Evolutionary conservation across 1,139 yeast genomes (phyloP).

Genomic region (Suhomyces chickasaworum): DNA sequence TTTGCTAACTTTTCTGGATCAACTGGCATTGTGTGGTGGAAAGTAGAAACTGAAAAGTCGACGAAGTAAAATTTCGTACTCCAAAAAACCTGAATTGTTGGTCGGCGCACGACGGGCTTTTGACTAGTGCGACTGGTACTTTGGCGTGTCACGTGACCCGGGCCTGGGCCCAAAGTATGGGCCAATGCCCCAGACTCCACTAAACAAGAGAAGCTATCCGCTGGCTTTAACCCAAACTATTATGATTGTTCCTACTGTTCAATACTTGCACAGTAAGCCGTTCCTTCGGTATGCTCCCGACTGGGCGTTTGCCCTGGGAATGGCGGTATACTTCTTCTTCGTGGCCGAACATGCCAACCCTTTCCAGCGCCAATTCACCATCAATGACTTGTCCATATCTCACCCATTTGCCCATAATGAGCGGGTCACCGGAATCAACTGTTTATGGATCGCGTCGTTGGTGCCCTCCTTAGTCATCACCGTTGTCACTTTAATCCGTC

Average conservation of each 20-base stretch:
- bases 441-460: constrained; percentile 34
- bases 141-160: constrained; percentile 3
- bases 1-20: constrained; percentile 88
- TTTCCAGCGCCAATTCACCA: constrained; percentile 26
- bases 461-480: constrained; percentile 44
- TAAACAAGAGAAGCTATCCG: neutral
- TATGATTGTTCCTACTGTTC: constrained; percentile 2
- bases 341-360: constrained; percentile 40
- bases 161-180: neutral
- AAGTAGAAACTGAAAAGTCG: constrained; percentile 21
- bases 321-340: constrained; percentile 35
- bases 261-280: constrained; percentile 17
- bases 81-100: no score
- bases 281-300: constrained; percentile 30
- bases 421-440: constrained; percentile 49
- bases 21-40: constrained; percentile 59
- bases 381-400: constrained; percentile 48
- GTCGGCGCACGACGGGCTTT: no score
- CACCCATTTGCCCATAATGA: constrained; percentile 74
- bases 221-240: neutral
- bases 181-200: neutral
- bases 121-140: no score
- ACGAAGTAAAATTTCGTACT: constrained; percentile 23
- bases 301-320: constrained; percentile 34
- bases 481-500: constrained; percentile 33